A percentile compares a stretch with the other conserved stretches of the same genome.
phyloP scores from a whole-genome alignment of 495 filamentous ascomycete species.

The Neurospora sp. region DNA sequence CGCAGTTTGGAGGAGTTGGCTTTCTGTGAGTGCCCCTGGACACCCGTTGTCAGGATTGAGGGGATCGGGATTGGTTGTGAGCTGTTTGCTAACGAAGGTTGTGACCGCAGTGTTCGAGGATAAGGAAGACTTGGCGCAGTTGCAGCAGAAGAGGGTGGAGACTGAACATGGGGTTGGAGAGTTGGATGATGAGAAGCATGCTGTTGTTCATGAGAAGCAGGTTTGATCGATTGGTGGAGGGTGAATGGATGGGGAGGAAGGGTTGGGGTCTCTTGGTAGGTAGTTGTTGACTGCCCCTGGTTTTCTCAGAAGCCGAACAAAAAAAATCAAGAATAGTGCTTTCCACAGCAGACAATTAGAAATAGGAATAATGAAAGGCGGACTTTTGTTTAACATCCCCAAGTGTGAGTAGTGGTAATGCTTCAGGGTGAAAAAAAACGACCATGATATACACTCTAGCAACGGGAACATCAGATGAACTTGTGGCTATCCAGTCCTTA shows the following conservation, averaged over 20 bases:
- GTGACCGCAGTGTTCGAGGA: slow-evolving; percentile 15
- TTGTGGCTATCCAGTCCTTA: not conserved
- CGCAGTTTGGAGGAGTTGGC: slow-evolving; percentile 56
- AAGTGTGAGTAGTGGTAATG: too few relatives aligned
- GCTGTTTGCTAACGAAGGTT: not conserved
- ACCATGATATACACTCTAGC: too few relatives aligned
- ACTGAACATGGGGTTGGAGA: not conserved
- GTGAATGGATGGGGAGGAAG: not conserved
- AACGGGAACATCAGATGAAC: not conserved
- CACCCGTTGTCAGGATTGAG: not conserved
- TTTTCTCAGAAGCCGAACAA: not conserved
- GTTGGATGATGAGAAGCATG: not conserved
- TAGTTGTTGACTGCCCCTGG: not conserved
- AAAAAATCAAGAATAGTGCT: not conserved
- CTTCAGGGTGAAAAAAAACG: too few relatives aligned
- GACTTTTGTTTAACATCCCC: too few relatives aligned
- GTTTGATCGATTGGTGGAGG: not conserved
- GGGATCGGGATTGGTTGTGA: not conserved
- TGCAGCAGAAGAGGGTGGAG: not conserved
- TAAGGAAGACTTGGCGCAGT: slow-evolving; percentile 11
- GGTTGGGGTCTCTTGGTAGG: not conserved
- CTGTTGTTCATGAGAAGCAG: not conserved
- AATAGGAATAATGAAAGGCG: too few relatives aligned
- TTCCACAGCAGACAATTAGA: not conserved
- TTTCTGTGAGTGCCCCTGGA: slow-evolving; percentile 38